Evolutionary conservation across 2,329 filamentous ascomycete species (phyloP), one percentile per base, ranked within the genome.

Genomic region (Penicillium sclerotigenum): DNA sequence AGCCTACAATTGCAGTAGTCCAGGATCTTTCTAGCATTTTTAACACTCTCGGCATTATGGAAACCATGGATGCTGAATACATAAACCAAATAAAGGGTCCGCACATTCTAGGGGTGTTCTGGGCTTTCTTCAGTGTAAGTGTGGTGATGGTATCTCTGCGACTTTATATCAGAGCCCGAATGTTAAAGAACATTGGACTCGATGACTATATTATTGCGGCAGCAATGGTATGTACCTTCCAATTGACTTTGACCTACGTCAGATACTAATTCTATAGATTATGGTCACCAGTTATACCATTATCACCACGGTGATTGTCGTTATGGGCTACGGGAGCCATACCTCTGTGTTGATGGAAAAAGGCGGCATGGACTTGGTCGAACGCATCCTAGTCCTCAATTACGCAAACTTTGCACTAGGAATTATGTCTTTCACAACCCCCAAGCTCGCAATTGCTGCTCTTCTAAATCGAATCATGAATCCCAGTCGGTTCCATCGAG

Each of bases 321-420:
- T 56, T 0, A 57, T 68, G 11, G 77, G 78, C 4, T 75, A 73
- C 47, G 77, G 77, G 1, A 68, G 67, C 36, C 75, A 80, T 57
- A 66, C 71, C 24, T 59, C 59, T 16, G 62, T 68, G 0, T 63
- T 80, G 6, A 57, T 40, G 31, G 38, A 41, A 46, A 9, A 28
- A 52, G 47, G 53, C 9, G 47, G 56, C 0, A 40, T 60, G 5
- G 56, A 68, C 0, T 63, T 77, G 13, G 62, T 73, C n/a, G 58
- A 64, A 40, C 47, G 34, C 24, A 65, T 65, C 9, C 51, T 59
- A 16, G 51, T 67, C 5, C 54, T 66, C 16, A 70, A 67, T 33
- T 54, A 61, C 2, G 41, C 65, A 18, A 61, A 63, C 24, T 69
- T 71, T n/a, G 38, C 61, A 0, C 59, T 68, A 24, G 68, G 65